A percentile compares a stretch with the other conserved stretches of the same genome.
Evolutionary conservation across 139 green algal genomes (phyloP).

Genomic region (Chlorella ohadii): DNA sequence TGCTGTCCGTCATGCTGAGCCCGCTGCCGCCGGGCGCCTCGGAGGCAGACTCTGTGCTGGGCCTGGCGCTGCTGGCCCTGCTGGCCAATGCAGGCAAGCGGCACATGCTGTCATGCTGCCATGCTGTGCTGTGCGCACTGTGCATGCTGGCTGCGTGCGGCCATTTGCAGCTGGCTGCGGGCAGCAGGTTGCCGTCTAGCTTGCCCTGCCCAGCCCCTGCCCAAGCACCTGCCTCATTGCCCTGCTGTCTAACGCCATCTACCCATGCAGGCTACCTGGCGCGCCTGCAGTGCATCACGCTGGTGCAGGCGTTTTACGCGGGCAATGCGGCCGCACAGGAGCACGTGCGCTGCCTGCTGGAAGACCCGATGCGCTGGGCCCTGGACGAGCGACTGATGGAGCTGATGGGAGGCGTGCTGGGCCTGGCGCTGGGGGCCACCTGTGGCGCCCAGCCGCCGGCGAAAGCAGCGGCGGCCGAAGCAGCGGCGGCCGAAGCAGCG

Average conservation of each 20-base stretch:
- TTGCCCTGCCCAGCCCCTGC: too few species aligned
- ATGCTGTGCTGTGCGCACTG: too few species aligned
- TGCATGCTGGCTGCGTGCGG: too few species aligned
- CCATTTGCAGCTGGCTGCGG: too few species aligned
- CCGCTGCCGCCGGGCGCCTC: not conserved
- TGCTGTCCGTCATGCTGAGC: not conserved
- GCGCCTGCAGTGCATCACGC: conserved; percentile 7
- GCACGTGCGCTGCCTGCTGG: not conserved
- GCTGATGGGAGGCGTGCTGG: not conserved
- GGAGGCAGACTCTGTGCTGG: not conserved
- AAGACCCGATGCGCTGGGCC: not conserved
- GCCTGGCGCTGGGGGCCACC: not conserved
- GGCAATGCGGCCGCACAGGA: not conserved
- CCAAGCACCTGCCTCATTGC: too few species aligned
- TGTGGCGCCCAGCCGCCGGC: too few species aligned
- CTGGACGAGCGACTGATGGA: not conserved
- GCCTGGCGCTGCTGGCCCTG: conserved; percentile 9
- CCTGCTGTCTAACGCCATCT: too few species aligned
- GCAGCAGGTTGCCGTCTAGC: too few species aligned
- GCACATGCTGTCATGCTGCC: too few species aligned
- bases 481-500: too few species aligned
- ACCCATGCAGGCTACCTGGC: not conserved
- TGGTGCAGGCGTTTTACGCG: not conserved
- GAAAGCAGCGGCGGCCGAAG: too few species aligned
- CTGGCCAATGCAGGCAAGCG: not conserved